A percentile compares a stretch with the other conserved stretches of the same genome.
Conservation (phyloP, 306 rosid species). For the Malus asiatica region DNA sequence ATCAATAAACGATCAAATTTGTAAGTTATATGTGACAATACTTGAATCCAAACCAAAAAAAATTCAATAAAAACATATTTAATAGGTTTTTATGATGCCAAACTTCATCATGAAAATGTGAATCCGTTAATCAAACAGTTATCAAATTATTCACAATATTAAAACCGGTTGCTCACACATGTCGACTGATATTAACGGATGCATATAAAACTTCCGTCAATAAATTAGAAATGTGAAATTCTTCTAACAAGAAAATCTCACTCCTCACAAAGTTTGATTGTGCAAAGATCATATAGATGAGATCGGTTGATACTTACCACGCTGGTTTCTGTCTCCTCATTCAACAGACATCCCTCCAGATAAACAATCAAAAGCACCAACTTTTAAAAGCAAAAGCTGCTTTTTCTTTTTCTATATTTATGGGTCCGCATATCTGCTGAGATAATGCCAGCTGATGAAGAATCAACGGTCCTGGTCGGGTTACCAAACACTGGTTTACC, state of each 20-base stretch:
- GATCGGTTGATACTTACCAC: neutral
- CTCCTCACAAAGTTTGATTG: neutral
- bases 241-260: slow-evolving; percentile 43
- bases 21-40: neutral
- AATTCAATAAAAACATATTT: too few species aligned
- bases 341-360: slow-evolving; percentile 34
- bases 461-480: neutral
- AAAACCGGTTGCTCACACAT: neutral
- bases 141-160: neutral
- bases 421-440: neutral
- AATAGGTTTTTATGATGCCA: too few species aligned
- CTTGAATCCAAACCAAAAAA: neutral
- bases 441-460: neutral
- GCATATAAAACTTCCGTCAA: too few species aligned
- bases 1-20: neutral
- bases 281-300: neutral
- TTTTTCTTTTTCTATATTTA: neutral
- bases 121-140: neutral
- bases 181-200: too few species aligned
- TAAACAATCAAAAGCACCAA: slow-evolving; percentile 45
- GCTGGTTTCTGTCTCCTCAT: slow-evolving; percentile 39
- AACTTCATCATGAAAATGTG: neutral
- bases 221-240: neutral
- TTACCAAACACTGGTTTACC: neutral
- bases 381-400: slow-evolving; percentile 63